Percentiles rank a stretch among this genome's conserved stretches.
phyloP scores from a whole-genome alignment of 2,329 filamentous ascomycete genomes.

The Metarhizium sp. region DNA sequence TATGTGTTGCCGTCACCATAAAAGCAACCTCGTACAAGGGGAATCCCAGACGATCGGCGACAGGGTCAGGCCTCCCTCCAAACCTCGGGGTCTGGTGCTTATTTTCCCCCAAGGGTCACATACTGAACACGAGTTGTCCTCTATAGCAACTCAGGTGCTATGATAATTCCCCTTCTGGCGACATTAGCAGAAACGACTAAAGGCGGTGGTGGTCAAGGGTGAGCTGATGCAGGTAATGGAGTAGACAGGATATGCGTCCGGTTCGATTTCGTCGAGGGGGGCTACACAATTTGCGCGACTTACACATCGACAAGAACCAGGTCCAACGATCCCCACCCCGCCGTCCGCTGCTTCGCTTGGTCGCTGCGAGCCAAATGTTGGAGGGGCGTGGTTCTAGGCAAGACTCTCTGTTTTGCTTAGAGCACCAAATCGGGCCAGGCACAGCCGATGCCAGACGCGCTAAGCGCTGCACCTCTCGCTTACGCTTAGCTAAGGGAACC shows the following conservation, averaged over 20 bases:
- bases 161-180: neutral
- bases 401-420: neutral
- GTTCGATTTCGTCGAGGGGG: too few species aligned
- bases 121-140: too few species aligned
- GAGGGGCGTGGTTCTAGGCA: neutral
- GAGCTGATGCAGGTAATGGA: neutral
- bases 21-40: neutral
- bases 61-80: neutral
- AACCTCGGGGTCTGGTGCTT: neutral
- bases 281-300: too few species aligned
- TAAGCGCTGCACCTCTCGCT: constrained; percentile 3
- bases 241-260: neutral
- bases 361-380: neutral
- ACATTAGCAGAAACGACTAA: neutral
- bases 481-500: neutral
- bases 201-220: neutral
- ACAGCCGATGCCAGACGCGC: neutral
- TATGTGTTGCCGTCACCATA: neutral
- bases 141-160: too few species aligned
- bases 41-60: neutral
- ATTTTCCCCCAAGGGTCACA: too few species aligned
- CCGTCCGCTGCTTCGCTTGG: neutral
- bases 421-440: neutral
- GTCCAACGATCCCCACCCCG: neutral
- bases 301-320: neutral